A percentile compares a stretch with the other conserved stretches of the same genome.
Conservation (phyloP, 225 moss, liverwort and hornwort species). For the Marchantia paleacea region DNA sequence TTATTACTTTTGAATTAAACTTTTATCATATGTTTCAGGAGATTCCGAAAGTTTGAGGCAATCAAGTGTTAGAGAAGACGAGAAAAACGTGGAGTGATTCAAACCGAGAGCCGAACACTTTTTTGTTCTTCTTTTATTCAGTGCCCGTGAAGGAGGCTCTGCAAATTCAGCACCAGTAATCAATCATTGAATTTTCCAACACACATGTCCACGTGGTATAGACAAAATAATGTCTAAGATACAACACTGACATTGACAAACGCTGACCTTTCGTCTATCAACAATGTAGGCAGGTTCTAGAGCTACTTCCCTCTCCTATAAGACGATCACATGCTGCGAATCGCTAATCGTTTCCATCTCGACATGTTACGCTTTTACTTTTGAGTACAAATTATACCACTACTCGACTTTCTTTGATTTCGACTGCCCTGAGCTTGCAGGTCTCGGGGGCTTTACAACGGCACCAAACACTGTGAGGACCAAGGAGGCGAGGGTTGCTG, state of each 20-base stretch:
- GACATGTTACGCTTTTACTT: not conserved
- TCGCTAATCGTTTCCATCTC: no score
- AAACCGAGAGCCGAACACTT: not conserved
- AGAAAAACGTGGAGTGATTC: not conserved
- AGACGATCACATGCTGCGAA: not conserved
- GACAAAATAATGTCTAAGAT: not conserved
- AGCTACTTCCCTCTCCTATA: not conserved
- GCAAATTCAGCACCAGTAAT: not conserved
- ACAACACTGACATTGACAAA: no score
- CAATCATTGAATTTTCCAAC: not conserved
- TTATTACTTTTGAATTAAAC: no score
- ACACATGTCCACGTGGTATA: not conserved
- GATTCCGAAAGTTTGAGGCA: no score
- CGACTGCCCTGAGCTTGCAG: slow-evolving; percentile 21
- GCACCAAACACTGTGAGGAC: slow-evolving; percentile 60
- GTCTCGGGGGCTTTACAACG: slow-evolving; percentile 64
- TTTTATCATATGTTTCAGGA: no score
- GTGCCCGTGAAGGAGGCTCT: slow-evolving; percentile 1
- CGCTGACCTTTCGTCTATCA: not conserved
- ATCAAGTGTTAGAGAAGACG: not conserved
- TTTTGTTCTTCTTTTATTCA: not conserved
- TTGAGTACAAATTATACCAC: not conserved
- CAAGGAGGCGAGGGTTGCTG: slow-evolving; percentile 75
- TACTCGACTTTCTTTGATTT: slow-evolving; percentile 15
- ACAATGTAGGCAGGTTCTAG: not conserved